phyloP scores from a whole-genome alignment of 2,329 filamentous ascomycete genomes.

The Trichoderma cornu-damae region DNA sequence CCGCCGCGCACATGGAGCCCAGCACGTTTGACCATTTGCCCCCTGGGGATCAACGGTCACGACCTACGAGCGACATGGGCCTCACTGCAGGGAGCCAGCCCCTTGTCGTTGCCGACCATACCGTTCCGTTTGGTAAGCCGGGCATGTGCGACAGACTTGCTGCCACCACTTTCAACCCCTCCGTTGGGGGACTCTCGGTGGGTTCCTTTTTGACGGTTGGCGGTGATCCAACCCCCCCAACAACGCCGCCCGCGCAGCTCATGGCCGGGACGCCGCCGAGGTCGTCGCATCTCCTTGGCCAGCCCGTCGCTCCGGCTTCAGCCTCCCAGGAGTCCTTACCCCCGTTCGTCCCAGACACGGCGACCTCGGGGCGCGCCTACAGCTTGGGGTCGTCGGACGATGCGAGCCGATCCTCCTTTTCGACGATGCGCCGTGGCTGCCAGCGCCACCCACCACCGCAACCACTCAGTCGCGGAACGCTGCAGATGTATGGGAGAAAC shows the following conservation, averaged over 20 bases:
- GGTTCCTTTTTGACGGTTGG: constrained; percentile 47
- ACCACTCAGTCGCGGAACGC: constrained; percentile 29
- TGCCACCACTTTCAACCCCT: constrained; percentile 39
- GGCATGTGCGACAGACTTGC: constrained; percentile 46
- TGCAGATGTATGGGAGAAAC: constrained; percentile 40
- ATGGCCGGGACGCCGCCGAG: constrained; percentile 44
- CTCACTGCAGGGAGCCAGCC: constrained; percentile 82
- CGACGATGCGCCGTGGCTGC: constrained; percentile 25
- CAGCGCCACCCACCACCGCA: constrained; percentile 27
- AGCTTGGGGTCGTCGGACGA: constrained; percentile 32
- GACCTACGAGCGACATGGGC: constrained; percentile 49
- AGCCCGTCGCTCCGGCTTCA: constrained; percentile 38
- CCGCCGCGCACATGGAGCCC: constrained; percentile 41
- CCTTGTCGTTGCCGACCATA: constrained; percentile 79
- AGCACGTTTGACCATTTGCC: constrained; percentile 33
- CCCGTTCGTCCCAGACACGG: constrained; percentile 44
- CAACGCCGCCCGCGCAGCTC: constrained; percentile 49
- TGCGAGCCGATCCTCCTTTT: constrained; percentile 30
- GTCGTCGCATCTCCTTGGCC: constrained; percentile 52
- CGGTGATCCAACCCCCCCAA: constrained; percentile 56
- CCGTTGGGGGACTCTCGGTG: constrained; percentile 46
- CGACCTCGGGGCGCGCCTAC: constrained; percentile 33
- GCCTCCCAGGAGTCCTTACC: constrained; percentile 40
- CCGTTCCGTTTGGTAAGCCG: constrained; percentile 45
- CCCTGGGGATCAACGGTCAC: constrained; percentile 30